phyloP scores from a whole-genome alignment of 768 basidiomycete genomes.

The Suillus subaureus region DNA sequence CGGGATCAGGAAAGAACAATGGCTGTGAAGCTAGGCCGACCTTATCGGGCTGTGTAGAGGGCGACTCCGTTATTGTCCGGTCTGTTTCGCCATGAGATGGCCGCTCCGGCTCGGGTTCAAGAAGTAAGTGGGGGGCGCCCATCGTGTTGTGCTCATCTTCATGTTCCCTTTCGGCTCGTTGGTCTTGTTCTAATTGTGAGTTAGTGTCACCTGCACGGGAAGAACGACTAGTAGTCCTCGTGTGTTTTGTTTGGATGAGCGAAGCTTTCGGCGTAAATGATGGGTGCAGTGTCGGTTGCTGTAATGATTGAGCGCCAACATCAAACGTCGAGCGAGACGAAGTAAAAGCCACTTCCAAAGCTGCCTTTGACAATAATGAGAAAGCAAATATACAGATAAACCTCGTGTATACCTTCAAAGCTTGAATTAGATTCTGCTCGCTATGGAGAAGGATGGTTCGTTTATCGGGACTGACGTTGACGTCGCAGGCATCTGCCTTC shows the following conservation, averaged over 20 bases:
- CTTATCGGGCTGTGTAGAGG: constrained; percentile 15
- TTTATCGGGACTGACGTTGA: constrained; percentile 97
- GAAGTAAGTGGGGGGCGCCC: constrained; percentile 17
- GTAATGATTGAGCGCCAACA: constrained; percentile 35
- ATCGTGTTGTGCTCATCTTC: constrained; percentile 9
- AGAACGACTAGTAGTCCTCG: background rate
- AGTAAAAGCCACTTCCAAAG: constrained; percentile 69
- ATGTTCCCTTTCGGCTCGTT: background rate
- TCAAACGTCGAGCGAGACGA: constrained; percentile 75
- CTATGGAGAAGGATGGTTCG: constrained; percentile 91
- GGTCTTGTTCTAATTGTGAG: constrained; percentile 2
- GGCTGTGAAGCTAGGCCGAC: constrained; percentile 19
- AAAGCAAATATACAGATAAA: background rate
- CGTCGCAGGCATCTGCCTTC: constrained; percentile 71
- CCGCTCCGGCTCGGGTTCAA: constrained; percentile 12
- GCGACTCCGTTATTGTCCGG: constrained; percentile 14
- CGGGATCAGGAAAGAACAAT: constrained; percentile 29
- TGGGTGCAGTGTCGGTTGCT: constrained; percentile 17
- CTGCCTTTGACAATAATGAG: constrained; percentile 42
- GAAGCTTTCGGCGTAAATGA: constrained; percentile 3
- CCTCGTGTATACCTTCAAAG: constrained; percentile 63
- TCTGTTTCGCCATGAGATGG: constrained; percentile 13
- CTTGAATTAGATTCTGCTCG: constrained; percentile 76
- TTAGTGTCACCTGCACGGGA: background rate
- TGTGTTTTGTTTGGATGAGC: constrained; percentile 20